These are phyloP conservation scores for Ophioceras dolichostomum DNA, from an alignment of 2,329 filamentous ascomycete genomes.

Conservation along the genomic window DNA sequence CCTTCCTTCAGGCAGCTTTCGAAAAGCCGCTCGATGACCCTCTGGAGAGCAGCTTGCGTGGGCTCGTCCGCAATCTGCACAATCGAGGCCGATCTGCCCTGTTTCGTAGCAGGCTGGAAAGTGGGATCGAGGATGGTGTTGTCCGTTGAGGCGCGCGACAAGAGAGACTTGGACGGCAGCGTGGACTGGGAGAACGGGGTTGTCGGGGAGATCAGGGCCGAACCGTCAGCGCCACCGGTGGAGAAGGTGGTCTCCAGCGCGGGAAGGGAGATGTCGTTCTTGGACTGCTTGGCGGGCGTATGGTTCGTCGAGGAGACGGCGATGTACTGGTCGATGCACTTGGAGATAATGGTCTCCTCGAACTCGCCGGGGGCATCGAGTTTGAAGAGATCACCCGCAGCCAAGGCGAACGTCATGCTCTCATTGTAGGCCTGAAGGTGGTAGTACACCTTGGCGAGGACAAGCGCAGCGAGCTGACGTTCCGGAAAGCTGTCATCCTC, in stretches of 20 bases:
- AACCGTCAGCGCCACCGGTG: slow-evolving; percentile 51
- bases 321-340: slow-evolving; percentile 97
- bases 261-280: slow-evolving; percentile 36
- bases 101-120: slow-evolving; percentile 39
- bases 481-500: slow-evolving; percentile 94
- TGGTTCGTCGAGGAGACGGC: slow-evolving; percentile 49
- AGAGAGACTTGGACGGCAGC: slow-evolving; percentile 82
- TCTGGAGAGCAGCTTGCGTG: slow-evolving; percentile 69
- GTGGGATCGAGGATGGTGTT: slow-evolving; percentile 49
- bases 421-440: slow-evolving; percentile 98
- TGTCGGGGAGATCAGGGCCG: slow-evolving; percentile 70
- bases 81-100: slow-evolving; percentile 44
- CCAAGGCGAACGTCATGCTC: slow-evolving; percentile 96
- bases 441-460: slow-evolving; percentile 97
- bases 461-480: slow-evolving; percentile 83
- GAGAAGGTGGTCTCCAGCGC: slow-evolving; percentile 73
- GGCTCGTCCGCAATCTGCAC: slow-evolving; percentile 55
- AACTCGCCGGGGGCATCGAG: slow-evolving; percentile 86
- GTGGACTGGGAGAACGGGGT: slow-evolving; percentile 93
- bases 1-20: slow-evolving; percentile 78
- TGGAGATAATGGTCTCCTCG: slow-evolving; percentile 97
- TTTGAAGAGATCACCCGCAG: slow-evolving; percentile 89
- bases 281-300: slow-evolving; percentile 28
- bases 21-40: slow-evolving; percentile 79
- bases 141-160: slow-evolving; percentile 68